These are phyloP conservation scores for Elsinoe perseae DNA, from an alignment of 2,329 filamentous ascomycete species.

Conservation along the genomic window DNA sequence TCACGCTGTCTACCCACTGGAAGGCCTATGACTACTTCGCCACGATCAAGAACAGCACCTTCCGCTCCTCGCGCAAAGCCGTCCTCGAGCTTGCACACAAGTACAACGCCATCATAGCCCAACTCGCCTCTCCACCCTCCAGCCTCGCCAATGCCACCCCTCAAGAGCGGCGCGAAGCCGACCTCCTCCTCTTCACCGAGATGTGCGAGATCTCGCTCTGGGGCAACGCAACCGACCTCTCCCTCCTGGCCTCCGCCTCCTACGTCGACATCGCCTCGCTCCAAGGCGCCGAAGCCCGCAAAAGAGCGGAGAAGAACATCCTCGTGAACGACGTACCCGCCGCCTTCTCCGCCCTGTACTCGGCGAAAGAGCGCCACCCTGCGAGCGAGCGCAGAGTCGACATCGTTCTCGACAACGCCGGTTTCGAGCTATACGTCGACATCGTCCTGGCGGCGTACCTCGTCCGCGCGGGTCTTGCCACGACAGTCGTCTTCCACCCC, in stretches of 20 bases:
- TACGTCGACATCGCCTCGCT: conserved; percentile 97
- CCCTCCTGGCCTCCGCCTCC: conserved; percentile 77
- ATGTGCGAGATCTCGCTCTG: conserved; percentile 96
- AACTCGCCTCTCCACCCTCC: conserved; percentile 50
- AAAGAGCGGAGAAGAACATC: conserved; percentile 84
- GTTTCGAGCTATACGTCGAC: conserved; percentile 95
- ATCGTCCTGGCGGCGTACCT: conserved; percentile 87
- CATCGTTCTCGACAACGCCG: conserved; percentile 93
- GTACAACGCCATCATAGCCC: conserved; percentile 64
- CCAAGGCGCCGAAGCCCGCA: conserved; percentile 79
- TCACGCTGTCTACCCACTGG: conserved; percentile 72
- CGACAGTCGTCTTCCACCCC: conserved; percentile 78
- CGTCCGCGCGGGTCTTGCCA: conserved; percentile 75
- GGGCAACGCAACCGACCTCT: conserved; percentile 94
- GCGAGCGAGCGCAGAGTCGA: conserved; percentile 65
- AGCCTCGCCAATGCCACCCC: conserved; percentile 39
- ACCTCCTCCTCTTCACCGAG: conserved; percentile 74
- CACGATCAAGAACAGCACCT: conserved; percentile 83
- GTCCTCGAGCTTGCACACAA: conserved; percentile 73
- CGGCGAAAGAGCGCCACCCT: conserved; percentile 37
- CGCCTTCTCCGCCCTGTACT: conserved; percentile 61
- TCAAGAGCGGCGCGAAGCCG: conserved; percentile 55
- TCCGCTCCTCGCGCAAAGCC: conserved; percentile 81
- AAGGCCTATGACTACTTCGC: conserved; percentile 83
- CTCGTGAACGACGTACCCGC: conserved; percentile 72